Evolutionary conservation across 306 rosid species (phyloP), one percentile per base, ranked within the genome.

Genomic region (Dicorynia guianensis): DNA sequence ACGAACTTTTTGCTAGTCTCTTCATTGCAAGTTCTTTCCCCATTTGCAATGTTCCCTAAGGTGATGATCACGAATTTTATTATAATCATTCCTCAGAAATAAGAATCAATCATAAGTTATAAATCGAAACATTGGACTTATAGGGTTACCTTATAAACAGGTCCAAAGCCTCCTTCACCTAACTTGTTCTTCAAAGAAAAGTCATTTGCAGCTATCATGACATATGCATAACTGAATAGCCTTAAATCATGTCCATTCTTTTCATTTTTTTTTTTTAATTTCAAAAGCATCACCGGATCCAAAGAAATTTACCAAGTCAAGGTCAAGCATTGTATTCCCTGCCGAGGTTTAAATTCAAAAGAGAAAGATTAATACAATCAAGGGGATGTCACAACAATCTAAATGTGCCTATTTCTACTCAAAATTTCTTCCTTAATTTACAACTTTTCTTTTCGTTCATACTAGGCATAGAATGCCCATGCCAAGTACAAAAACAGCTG

Each of bases 81-180:
- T 39, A 39, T 39, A 2, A 0, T 62, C n/a, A 57, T 14, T 0
- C n/a, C n/a, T n/a, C n/a, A 12, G 17, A 66, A 5, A 20, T 47
- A 9, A 10, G 10, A 25, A 2, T 11, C 15, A 20, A 9, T 25
- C 38, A 10, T 13, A 8, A 56, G 14, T 8, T 10, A 30, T 4
- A 33, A n/a, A 33, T 30, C 13, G 5, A 30, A 4, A 9, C 30
- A 59, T 40, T 15, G 56, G 18, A 15, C 0, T 46, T 15, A 30
- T 4, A 7, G 5, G 33, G 33, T 60, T 62, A 74, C 64, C 71
- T 62, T 74, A 36, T 74, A 74, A 62, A 74, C 78, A 34, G 62
- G 50, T 74, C 78, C 78, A 74, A 74, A 74, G 2, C 78, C 78
- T 35, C 78, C 62, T 18, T 62, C 15, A 35, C 78, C 78, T 33